A percentile compares a stretch with the other conserved stretches of the same genome.
Conservation (phyloP, 345 rosid species). For the Eucalyptus pumila region DNA sequence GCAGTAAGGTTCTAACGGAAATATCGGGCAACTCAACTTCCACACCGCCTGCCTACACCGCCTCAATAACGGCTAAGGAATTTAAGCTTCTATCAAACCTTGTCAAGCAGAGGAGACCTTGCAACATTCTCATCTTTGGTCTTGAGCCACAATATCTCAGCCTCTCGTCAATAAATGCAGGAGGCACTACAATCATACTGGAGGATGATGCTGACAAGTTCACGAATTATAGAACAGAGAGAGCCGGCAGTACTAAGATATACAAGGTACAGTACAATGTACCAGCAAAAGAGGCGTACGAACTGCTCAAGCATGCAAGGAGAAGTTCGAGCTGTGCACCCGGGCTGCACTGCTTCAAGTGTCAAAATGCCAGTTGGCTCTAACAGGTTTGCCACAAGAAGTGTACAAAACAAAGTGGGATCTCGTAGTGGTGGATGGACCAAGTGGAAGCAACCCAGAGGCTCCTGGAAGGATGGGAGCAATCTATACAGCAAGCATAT, state of each 20-base stretch:
- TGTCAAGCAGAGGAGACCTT: conserved; percentile 39
- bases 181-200: conserved; percentile 52
- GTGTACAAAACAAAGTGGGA: conserved; percentile 62
- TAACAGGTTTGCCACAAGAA: conserved; percentile 40
- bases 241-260: conserved; percentile 28
- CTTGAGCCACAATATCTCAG: conserved; percentile 35
- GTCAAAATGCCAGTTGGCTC: conserved; percentile 42
- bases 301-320: conserved; percentile 68
- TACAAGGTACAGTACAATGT: conserved; percentile 34
- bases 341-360: conserved; percentile 9
- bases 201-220: conserved; percentile 52
- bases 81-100: conserved; percentile 36
- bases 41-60: background rate
- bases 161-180: conserved; percentile 47
- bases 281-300: conserved; percentile 54
- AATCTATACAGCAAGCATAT: conserved; percentile 56
- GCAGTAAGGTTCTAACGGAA: conserved; percentile 1
- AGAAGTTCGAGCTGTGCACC: conserved; percentile 41
- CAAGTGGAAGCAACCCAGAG: conserved; percentile 43
- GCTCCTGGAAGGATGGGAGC: conserved; percentile 79
- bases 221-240: conserved; percentile 1
- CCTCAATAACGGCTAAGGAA: conserved; percentile 50
- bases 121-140: conserved; percentile 82
- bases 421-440: conserved; percentile 76
- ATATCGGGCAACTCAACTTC: background rate